Percentiles rank a stretch among this genome's conserved stretches.
Evolutionary conservation across 2,329 filamentous ascomycete species (phyloP).

Genomic region (Xylaria sp.): DNA sequence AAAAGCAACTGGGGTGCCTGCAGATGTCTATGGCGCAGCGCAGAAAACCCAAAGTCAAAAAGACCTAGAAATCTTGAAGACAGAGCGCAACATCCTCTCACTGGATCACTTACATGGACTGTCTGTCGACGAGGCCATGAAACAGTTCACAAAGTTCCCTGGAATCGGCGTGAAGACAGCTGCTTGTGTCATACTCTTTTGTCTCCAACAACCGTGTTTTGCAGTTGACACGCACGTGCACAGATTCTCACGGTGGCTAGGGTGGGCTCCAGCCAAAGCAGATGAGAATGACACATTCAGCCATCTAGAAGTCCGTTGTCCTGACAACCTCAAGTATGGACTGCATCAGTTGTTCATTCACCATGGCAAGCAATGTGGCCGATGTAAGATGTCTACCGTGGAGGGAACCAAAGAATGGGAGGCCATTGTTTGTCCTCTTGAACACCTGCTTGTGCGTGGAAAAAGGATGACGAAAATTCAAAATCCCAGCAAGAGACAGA

Average conservation of each 20-base stretch:
- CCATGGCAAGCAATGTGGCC: slow-evolving; percentile 56
- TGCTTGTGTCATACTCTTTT: slow-evolving; percentile 63
- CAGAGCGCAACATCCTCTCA: slow-evolving; percentile 63
- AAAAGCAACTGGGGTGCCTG: slow-evolving; percentile 47
- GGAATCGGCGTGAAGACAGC: slow-evolving; percentile 64
- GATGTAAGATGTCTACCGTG: slow-evolving; percentile 58
- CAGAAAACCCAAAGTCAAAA: slow-evolving; percentile 55
- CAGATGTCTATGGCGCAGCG: slow-evolving; percentile 49
- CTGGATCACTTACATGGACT: slow-evolving; percentile 57
- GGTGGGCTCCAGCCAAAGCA: slow-evolving; percentile 59
- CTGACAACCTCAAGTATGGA: slow-evolving; percentile 59
- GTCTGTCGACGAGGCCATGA: slow-evolving; percentile 54
- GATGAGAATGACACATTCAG: slow-evolving; percentile 55
- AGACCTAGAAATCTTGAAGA: slow-evolving; percentile 61
- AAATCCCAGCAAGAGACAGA: slow-evolving; percentile 1
- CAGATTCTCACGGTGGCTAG: slow-evolving; percentile 57
- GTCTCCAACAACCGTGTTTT: slow-evolving; percentile 58
- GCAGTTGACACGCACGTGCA: slow-evolving; percentile 64
- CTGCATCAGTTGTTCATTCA: slow-evolving; percentile 61
- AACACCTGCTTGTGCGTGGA: slow-evolving; percentile 47
- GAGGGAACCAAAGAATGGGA: slow-evolving; percentile 67
- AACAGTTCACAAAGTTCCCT: slow-evolving; percentile 55
- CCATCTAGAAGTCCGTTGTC: slow-evolving; percentile 59
- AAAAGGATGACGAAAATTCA: slow-evolving; percentile 24
- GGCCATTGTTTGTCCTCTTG: slow-evolving; percentile 52